These are phyloP conservation scores for Gnaphalium uliginosum DNA, from an alignment of 129 eudicot genomes.

Conservation along the genomic window DNA sequence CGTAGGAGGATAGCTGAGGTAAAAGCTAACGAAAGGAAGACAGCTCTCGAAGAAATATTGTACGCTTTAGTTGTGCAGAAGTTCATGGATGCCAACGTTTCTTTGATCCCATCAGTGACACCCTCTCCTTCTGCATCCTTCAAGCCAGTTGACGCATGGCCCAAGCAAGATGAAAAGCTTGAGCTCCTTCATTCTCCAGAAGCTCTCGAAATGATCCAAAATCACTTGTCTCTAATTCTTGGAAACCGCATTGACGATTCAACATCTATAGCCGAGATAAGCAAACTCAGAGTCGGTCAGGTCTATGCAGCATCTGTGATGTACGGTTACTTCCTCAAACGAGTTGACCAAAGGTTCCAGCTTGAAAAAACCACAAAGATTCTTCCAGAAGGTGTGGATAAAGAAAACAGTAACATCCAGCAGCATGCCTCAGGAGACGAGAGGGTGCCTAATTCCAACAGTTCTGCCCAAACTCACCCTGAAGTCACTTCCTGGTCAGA, in stretches of 20 bases:
- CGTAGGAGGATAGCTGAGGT: conserved; percentile 98
- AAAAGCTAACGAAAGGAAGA: conserved; percentile 79
- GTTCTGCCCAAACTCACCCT: conserved; percentile 47
- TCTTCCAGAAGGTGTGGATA: conserved; percentile 51
- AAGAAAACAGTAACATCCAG: conserved; percentile 30
- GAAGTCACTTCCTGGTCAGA: conserved; percentile 65
- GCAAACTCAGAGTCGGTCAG: conserved; percentile 83
- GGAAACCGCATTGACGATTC: conserved; percentile 62
- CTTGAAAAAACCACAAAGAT: conserved; percentile 71
- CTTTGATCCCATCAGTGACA: conserved; percentile 66
- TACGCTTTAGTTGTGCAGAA: conserved; percentile 90
- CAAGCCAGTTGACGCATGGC: conserved; percentile 61
- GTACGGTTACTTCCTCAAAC: conserved; percentile 85
- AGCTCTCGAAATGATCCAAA: conserved; percentile 88
- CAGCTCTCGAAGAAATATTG: conserved; percentile 78
- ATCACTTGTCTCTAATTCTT: conserved; percentile 68
- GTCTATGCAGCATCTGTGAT: conserved; percentile 89
- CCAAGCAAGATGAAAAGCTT: conserved; percentile 65
- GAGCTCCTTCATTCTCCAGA: conserved; percentile 75
- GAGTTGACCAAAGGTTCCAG: conserved; percentile 89
- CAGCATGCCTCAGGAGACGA: conserved; percentile 43
- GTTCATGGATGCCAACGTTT: conserved; percentile 85
- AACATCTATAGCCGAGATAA: conserved; percentile 60
- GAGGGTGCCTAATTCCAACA: conserved; percentile 21
- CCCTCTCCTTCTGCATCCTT: conserved; percentile 52